Evolutionary conservation across 208 protist species (phyloP).

Genomic region (Lotmaria passim): DNA sequence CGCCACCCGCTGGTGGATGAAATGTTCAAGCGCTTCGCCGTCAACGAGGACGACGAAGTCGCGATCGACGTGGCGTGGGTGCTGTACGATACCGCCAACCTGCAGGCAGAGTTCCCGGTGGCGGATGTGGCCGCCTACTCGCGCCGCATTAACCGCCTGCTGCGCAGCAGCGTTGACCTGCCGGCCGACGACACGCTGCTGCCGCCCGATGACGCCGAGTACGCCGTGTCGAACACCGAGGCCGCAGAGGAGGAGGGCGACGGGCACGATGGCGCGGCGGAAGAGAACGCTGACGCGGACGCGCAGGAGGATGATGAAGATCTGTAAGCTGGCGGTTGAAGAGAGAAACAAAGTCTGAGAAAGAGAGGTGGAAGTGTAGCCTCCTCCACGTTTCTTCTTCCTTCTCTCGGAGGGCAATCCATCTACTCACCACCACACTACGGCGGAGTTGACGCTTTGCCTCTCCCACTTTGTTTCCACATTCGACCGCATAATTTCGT

Average conservation of each 20-base stretch:
- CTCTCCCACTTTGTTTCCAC: background rate
- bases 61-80: constrained; percentile 92
- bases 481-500: too few species aligned
- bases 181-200: constrained; percentile 67
- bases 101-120: constrained; percentile 95
- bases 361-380: too few species aligned
- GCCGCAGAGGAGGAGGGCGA: constrained; percentile 35
- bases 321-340: too few species aligned
- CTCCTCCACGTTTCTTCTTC: too few species aligned
- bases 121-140: constrained; percentile 79
- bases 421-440: too few species aligned
- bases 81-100: constrained; percentile 95
- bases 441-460: background rate
- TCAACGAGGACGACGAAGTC: constrained; percentile 83
- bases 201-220: constrained; percentile 77
- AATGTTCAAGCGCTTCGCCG: constrained; percentile 87
- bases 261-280: background rate
- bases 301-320: constrained; percentile 34
- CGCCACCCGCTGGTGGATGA: constrained; percentile 96
- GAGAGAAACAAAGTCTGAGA: too few species aligned
- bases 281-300: constrained; percentile 1
- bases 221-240: constrained; percentile 50
- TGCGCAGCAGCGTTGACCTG: constrained; percentile 88
- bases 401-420: too few species aligned
- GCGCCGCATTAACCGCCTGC: constrained; percentile 86